Percentiles rank a stretch among this genome's conserved stretches.
Conservation (phyloP, 371 early-diverging fungal species). For the Apophysomyces variabilis region DNA sequence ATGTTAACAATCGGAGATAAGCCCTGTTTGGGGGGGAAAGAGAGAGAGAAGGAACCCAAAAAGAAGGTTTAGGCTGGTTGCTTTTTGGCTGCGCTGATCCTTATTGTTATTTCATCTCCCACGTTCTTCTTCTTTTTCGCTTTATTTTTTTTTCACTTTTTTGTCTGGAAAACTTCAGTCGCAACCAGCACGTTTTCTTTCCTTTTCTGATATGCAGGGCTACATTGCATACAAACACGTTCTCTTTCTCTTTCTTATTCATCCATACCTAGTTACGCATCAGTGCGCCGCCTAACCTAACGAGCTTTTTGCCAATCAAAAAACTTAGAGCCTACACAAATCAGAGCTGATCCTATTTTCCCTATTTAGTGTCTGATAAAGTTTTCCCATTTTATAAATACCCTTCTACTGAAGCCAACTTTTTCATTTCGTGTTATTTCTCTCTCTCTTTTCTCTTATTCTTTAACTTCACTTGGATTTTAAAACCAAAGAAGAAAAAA, state of each 20-base stretch:
- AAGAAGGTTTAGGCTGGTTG: conserved; percentile 1
- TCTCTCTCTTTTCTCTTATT: conserved; percentile 11
- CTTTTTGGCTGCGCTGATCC: not conserved
- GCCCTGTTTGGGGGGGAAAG: not conserved
- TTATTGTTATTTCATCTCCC: conserved; percentile 1
- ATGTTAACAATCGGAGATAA: not conserved
- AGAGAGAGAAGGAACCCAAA: not conserved
- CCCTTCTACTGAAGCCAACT: not conserved
- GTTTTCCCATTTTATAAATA: conserved; percentile 17
- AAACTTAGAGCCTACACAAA: conserved; percentile 11
- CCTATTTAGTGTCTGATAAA: not conserved
- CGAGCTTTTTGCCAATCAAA: conserved; percentile 1
- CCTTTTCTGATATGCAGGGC: conserved; percentile 26
- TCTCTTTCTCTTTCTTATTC: conserved; percentile 5
- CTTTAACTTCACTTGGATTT: not conserved
- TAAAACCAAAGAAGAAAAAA: not conserved
- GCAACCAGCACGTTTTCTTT: conserved; percentile 21
- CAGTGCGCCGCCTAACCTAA: conserved; percentile 26
- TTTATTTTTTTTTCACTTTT: conserved; percentile 11
- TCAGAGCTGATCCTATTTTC: not conserved
- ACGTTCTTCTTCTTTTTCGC: conserved; percentile 12
- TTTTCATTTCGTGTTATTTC: conserved; percentile 5
- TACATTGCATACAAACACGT: conserved; percentile 21
- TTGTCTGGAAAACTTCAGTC: not conserved
- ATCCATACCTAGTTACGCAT: conserved; percentile 23